Percentiles rank a stretch among this genome's conserved stretches.
Evolutionary conservation across 495 filamentous ascomycete genomes (phyloP).

Genomic region (Recurvomyces mirabilis): DNA sequence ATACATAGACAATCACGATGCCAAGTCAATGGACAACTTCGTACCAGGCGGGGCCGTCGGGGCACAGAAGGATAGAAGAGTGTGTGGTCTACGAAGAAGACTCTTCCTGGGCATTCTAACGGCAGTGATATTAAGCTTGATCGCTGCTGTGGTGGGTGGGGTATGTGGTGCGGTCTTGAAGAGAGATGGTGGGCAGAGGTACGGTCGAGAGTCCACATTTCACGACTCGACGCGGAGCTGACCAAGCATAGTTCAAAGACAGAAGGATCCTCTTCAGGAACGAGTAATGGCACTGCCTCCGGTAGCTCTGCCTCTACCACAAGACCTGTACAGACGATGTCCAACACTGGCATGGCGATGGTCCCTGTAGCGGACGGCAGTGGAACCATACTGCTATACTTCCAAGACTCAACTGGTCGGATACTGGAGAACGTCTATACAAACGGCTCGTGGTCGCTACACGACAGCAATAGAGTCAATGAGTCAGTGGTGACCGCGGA

Average conservation of each 20-base stretch:
- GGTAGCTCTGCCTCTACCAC: neutral
- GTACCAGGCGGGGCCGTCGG: neutral
- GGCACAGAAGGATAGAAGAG: neutral
- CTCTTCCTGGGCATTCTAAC: no score
- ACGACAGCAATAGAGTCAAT: neutral
- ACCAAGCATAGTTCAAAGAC: neutral
- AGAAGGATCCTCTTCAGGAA: neutral
- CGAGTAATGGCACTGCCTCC: neutral
- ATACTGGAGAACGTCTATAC: conserved; percentile 10
- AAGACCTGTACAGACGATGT: conserved; percentile 1
- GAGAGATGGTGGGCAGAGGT: no score
- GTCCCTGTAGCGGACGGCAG: neutral
- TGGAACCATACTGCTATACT: conserved; percentile 2
- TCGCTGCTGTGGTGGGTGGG: no score
- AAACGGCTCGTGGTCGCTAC: neutral
- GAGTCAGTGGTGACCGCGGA: conserved; percentile 5
- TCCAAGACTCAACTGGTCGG: conserved; percentile 1
- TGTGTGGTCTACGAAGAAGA: conserved; percentile 7
- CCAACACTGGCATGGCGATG: conserved; percentile 8
- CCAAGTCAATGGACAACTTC: neutral
- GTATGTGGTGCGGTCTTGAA: no score
- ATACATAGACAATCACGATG: neutral
- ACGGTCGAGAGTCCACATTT: neutral
- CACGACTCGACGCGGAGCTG: neutral
- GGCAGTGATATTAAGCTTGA: no score